phyloP scores from a whole-genome alignment of 768 basidiomycete species.

The Butyriboletus loyo region DNA sequence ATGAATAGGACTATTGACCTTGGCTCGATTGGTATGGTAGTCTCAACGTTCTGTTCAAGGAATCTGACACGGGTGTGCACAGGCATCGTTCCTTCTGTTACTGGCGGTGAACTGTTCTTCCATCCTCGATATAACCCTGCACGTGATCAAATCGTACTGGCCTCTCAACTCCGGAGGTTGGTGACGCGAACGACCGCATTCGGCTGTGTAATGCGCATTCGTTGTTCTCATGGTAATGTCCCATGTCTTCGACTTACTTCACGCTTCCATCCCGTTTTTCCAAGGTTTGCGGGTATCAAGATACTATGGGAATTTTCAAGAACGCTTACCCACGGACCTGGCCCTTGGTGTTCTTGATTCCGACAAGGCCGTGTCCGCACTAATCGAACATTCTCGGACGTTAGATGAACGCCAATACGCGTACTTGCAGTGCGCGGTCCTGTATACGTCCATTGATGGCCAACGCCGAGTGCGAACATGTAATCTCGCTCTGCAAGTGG shows the following conservation, averaged over 20 bases:
- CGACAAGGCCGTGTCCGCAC: slow-evolving; percentile 72
- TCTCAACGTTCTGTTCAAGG: not conserved
- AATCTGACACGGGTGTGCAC: slow-evolving; percentile 3
- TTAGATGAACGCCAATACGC: slow-evolving; percentile 72
- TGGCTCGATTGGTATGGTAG: slow-evolving; percentile 69
- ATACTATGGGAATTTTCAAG: slow-evolving; percentile 73
- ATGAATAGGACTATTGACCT: slow-evolving; percentile 80
- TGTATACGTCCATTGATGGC: slow-evolving; percentile 80
- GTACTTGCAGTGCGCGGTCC: slow-evolving; percentile 79
- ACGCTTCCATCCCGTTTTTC: slow-evolving; percentile 2
- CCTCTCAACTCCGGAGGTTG: slow-evolving; percentile 74
- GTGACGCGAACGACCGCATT: slow-evolving; percentile 70
- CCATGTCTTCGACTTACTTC: slow-evolving; percentile 4
- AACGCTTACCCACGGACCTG: slow-evolving; percentile 66
- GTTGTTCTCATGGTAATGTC: slow-evolving; percentile 75
- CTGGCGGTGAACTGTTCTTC: slow-evolving; percentile 90
- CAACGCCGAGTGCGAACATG: slow-evolving; percentile 79
- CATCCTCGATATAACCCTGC: slow-evolving; percentile 82
- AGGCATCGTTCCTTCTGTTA: slow-evolving; percentile 66
- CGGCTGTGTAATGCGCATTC: slow-evolving; percentile 75
- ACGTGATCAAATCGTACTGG: slow-evolving; percentile 61
- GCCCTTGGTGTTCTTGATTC: slow-evolving; percentile 79
- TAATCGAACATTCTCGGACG: slow-evolving; percentile 67
- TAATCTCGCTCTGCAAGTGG: slow-evolving; percentile 83
- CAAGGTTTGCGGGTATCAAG: slow-evolving; percentile 61